Evolutionary conservation across 345 rosid species (phyloP).

Genomic region (Garcia nutans): DNA sequence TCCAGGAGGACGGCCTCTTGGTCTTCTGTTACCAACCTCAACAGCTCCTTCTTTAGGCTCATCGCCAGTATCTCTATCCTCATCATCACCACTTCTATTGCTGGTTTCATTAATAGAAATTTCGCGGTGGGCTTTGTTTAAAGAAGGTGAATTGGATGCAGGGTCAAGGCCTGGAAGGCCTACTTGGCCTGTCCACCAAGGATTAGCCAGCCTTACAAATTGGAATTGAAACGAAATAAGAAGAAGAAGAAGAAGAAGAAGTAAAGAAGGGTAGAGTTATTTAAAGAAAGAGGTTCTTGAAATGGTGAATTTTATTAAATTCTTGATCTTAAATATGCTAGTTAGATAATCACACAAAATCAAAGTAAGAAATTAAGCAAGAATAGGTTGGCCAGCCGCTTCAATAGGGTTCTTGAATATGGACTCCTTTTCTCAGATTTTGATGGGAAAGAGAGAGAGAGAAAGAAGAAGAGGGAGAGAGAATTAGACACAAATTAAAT

Average conservation of each 20-base stretch:
- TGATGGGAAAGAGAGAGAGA: slow-evolving; percentile 14
- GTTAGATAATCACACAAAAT: slow-evolving; percentile 28
- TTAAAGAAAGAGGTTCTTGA: neutral
- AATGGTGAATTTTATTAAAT: neutral
- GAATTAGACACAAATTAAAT: slow-evolving; percentile 57
- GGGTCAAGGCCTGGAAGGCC: slow-evolving; percentile 58
- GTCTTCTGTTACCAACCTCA: slow-evolving; percentile 63
- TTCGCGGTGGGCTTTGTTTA: slow-evolving; percentile 48
- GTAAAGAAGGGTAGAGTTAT: neutral
- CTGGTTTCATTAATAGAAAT: slow-evolving; percentile 39
- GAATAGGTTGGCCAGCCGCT: slow-evolving; percentile 2
- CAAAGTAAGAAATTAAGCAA: slow-evolving; percentile 17
- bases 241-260: neutral
- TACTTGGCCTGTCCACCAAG: slow-evolving; percentile 72
- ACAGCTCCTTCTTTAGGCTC: slow-evolving; percentile 72
- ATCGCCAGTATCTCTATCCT: slow-evolving; percentile 50
- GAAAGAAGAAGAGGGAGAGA: slow-evolving; percentile 16
- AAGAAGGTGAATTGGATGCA: slow-evolving; percentile 43
- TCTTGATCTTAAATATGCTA: slow-evolving; percentile 8
- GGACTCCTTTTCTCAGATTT: neutral
- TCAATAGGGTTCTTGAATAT: slow-evolving; percentile 14
- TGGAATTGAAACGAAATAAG: neutral
- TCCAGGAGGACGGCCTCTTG: slow-evolving; percentile 82
- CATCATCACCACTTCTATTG: slow-evolving; percentile 39
- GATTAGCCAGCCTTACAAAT: slow-evolving; percentile 54